Conservation (phyloP, 768 basidiomycete genomes). For the Artomyces pyxidatus region DNA sequence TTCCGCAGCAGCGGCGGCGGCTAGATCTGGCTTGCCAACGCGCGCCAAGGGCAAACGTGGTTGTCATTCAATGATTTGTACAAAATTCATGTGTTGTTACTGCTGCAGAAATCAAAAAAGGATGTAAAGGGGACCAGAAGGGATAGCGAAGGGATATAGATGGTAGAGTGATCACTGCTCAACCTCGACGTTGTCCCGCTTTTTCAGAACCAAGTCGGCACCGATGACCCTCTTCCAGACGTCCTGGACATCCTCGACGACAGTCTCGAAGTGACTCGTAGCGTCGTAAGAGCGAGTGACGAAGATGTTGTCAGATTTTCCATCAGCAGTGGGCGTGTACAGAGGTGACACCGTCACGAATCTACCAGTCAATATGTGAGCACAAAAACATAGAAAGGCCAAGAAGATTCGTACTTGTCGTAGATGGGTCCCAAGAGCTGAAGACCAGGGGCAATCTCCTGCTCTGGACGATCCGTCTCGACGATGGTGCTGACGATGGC, state of each 20-base stretch:
- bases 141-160: slow-evolving; percentile 3
- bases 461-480: slow-evolving; percentile 87
- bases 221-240: slow-evolving; percentile 89
- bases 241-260: slow-evolving; percentile 94
- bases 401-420: slow-evolving; percentile 65
- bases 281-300: slow-evolving; percentile 98
- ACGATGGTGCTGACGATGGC: slow-evolving; percentile 99
- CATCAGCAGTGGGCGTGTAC: slow-evolving; percentile 82
- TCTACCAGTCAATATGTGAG: slow-evolving; percentile 31
- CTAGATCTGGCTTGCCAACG: not conserved
- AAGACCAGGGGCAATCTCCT: slow-evolving; percentile 88
- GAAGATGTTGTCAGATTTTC: slow-evolving; percentile 84
- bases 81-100: slow-evolving; percentile 7
- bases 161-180: slow-evolving; percentile 33
- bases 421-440: slow-evolving; percentile 86
- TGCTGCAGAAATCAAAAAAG: not conserved
- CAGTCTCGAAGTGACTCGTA: slow-evolving; percentile 97
- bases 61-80: slow-evolving; percentile 2
- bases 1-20: not conserved
- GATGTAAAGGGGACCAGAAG: not conserved
- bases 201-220: slow-evolving; percentile 75
- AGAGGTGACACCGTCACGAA: slow-evolving; percentile 85
- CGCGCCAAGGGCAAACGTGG: slow-evolving; percentile 1
- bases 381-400: not conserved
- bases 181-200: slow-evolving; percentile 68